A percentile compares a stretch with the other conserved stretches of the same genome.
Evolutionary conservation across 345 rosid genomes (phyloP).

Genomic region (Gossypium arboreum): DNA sequence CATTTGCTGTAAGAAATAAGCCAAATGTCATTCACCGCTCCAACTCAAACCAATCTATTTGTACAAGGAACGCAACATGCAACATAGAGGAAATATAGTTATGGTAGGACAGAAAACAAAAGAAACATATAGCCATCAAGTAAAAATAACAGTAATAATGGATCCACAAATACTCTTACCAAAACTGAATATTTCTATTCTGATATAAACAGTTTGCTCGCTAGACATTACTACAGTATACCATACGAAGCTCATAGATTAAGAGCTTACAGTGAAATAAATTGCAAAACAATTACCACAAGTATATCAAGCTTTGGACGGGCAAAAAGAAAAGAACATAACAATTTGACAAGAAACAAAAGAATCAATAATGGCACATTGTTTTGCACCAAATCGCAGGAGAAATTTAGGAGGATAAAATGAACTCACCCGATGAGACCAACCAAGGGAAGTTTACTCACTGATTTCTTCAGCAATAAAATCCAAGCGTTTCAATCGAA

Average conservation of each 20-base stretch:
- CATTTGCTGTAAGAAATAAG: slow-evolving; percentile 75
- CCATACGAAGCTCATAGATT: not conserved
- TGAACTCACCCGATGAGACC: slow-evolving; percentile 86
- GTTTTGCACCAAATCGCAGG: not conserved
- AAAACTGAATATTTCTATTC: not conserved
- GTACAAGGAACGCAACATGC: not conserved
- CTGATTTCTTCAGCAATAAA: slow-evolving; percentile 84
- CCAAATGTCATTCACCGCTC: slow-evolving; percentile 1
- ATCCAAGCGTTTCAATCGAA: slow-evolving; percentile 20
- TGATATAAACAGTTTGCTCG: not conserved
- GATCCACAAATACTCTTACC: not conserved
- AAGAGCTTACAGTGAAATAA: not conserved
- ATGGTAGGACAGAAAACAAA: not conserved
- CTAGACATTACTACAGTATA: not conserved
- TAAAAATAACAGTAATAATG: no score
- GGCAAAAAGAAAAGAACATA: not conserved
- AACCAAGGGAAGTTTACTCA: slow-evolving; percentile 87
- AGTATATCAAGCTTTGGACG: not conserved
- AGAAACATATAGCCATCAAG: not conserved
- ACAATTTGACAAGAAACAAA: not conserved
- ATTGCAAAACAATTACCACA: not conserved
- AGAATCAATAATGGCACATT: not conserved
- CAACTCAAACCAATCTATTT: slow-evolving; percentile 4
- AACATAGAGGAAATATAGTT: not conserved
- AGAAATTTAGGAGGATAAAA: not conserved